Base-by-base conservation (phyloP, 2,329 filamentous ascomycete genomes). In the Hymenoscyphus linearis region DNA sequence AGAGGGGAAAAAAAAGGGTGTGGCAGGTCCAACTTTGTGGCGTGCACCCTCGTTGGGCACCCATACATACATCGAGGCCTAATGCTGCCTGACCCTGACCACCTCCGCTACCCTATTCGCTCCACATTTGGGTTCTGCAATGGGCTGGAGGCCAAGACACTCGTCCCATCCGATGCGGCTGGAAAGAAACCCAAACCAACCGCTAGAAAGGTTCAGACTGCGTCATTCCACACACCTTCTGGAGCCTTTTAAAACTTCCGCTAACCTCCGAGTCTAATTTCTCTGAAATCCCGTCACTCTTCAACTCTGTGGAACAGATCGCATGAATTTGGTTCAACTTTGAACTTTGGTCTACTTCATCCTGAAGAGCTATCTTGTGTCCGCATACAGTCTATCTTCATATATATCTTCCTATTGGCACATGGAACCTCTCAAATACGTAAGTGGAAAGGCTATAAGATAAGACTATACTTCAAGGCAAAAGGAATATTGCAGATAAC, bases 41-140 rank as follows among this genome's bases (percentile, higher is more conserved):
- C 35, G 55, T 63, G 63, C 31, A 31, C 31, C 31, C 54, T 69
- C 61, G 73, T 79, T 76, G 77, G 77, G 77, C 76, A 78, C 72
- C 75, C 74, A 79, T 77, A 77, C 77, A 72, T 75, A 14, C 25
- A 53, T 53, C 25, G 31, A 53, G 65, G 74, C 75, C 76, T 72
- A 66, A 71, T 64, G 35, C 59, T 67, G 65, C 65, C 66, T 64
- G 64, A 67, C 57, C 57, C 36, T 56, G 36, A 58, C 56, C 37
- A 53, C 27, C 31, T 9, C 40, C 18, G 22, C 25, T 18, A 16
- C 18, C 40, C 13, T 36, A 44, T 58, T 55, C 53, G 40, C 14
- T 52, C 50, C 36, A 47, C 40, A 7, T 18, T 22, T 47, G 18
- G 40, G 40, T n/a, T 47, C 40, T 47, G 40, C 12, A 47, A 18